A percentile compares a stretch with the other conserved stretches of the same genome.
phyloP scores from a whole-genome alignment of 306 rosid species.

The Amphicarpaea edgeworthii region DNA sequence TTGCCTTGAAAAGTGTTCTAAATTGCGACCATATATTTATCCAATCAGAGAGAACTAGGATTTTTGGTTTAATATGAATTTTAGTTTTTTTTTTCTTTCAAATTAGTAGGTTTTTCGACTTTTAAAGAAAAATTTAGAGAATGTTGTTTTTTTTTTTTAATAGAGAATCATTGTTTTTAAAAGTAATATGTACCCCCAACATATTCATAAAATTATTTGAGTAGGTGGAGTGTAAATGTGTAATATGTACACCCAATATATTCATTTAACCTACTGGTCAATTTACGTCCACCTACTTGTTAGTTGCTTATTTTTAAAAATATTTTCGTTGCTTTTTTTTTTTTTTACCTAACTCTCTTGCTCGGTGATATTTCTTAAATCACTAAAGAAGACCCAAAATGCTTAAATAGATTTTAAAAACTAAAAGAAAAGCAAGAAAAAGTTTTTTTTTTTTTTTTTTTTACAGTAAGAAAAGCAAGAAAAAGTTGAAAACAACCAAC shows the following conservation, averaged over 20 bases:
- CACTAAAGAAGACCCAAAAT: background rate
- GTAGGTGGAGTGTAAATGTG: no score
- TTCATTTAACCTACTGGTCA: background rate
- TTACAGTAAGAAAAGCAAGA: no score
- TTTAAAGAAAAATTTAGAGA: background rate
- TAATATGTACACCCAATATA: no score
- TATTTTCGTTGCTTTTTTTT: background rate
- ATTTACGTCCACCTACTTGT: background rate
- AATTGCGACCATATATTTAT: background rate
- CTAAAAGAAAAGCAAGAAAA: no score
- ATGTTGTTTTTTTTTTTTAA: no score
- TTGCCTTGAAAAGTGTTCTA: background rate
- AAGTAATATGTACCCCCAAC: background rate
- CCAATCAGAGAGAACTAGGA: background rate
- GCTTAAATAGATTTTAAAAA: no score
- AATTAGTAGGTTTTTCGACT: background rate
- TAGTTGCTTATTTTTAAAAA: background rate
- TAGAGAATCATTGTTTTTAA: background rate
- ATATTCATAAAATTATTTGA: background rate
- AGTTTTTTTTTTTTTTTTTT: no score
- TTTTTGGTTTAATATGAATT: background rate
- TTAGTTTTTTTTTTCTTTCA: background rate
- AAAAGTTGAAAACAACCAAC: no score
- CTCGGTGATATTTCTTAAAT: background rate
- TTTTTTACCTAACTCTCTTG: background rate